Evolutionary conservation across 2,329 filamentous ascomycete species (phyloP).

Genomic region (Trichoderma asperellum): DNA sequence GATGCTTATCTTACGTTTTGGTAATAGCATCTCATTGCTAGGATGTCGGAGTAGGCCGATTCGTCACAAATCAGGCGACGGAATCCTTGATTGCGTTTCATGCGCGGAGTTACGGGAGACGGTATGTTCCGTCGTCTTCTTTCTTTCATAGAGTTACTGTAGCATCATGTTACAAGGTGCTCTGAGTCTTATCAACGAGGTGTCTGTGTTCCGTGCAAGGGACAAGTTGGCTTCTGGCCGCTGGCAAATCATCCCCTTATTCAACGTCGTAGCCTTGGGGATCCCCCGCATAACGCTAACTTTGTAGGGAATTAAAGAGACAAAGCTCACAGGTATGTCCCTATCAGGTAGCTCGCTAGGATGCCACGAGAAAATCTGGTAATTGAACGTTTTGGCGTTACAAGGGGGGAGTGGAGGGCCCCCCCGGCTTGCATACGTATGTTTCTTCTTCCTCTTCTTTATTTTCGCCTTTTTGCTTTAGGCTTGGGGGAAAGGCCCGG

Average conservation of each 20-base stretch:
- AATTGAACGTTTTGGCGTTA: conserved; percentile 5
- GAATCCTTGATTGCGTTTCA: background rate
- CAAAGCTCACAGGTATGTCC: background rate
- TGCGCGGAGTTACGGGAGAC: background rate
- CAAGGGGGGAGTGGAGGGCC: background rate
- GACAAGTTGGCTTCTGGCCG: background rate
- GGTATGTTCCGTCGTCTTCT: background rate
- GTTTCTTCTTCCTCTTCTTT: background rate
- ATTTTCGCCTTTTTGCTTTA: background rate
- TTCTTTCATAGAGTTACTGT: background rate
- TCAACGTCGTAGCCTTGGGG: background rate
- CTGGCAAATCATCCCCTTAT: background rate
- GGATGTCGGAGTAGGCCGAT: conserved; percentile 10
- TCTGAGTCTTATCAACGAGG: background rate
- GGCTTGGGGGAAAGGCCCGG: background rate
- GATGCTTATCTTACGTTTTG: conserved; percentile 15
- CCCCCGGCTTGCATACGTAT: background rate
- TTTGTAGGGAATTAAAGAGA: conserved; percentile 3
- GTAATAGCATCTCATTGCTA: background rate
- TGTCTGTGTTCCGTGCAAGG: background rate
- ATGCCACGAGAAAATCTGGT: background rate
- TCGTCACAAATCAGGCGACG: conserved; percentile 11
- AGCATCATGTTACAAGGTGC: background rate
- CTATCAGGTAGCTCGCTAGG: background rate
- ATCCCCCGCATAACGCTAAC: conserved; percentile 20